Base-by-base conservation (phyloP, 179 eudicot species). In the Amaranthus tricolor region DNA sequence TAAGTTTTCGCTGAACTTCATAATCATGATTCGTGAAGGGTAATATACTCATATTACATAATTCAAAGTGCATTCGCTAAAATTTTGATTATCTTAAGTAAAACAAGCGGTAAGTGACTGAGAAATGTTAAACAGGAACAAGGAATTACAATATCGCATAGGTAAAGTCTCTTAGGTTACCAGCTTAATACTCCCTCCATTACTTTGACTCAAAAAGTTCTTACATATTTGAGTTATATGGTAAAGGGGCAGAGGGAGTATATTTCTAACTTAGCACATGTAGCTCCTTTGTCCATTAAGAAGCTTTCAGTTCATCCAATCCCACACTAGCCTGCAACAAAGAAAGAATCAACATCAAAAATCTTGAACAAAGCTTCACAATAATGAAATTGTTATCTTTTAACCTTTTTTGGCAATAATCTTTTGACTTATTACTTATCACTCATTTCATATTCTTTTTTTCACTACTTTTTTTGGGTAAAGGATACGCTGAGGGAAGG, bases 261-360 rank as follows among this genome's bases (percentile, higher is more conserved):
- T 31, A n/a, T 24, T 11, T 49, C 63, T 57, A 72, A 9, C 24
- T 54, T 71, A 21, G 69, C 76, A 66, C 48, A 66, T 6, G 62
- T 10, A 48, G 12, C n/a, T 21, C 24, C 55, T 62, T 50, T 19
- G 70, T 48, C 66, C 59, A 58, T 89, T 71, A 89, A 24, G 89
- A 81, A 76, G 91, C 88, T 87, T 90, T 92, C 85, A 90, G 77
- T 71, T 76, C 75, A 78, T 92, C 96, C 93, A 92, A 79, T 74
- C 96, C 93, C 75, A 84, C 82, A 47, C 93, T 86, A 49, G 90
- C 90, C 96, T 92, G 96, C 78, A 86, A 40, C 74, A 70, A 62
- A 43, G 44, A 70, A 58, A 9, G 24, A 78, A 71, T 14, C 21
- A 50, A 45, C 43, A 77, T 74, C 74, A 61, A 81, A 64, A 65